A percentile compares a stretch with the other conserved stretches of the same genome.
Evolutionary conservation across 257 asterid genomes (phyloP).

Genomic region (Gardenia jasminoides): DNA sequence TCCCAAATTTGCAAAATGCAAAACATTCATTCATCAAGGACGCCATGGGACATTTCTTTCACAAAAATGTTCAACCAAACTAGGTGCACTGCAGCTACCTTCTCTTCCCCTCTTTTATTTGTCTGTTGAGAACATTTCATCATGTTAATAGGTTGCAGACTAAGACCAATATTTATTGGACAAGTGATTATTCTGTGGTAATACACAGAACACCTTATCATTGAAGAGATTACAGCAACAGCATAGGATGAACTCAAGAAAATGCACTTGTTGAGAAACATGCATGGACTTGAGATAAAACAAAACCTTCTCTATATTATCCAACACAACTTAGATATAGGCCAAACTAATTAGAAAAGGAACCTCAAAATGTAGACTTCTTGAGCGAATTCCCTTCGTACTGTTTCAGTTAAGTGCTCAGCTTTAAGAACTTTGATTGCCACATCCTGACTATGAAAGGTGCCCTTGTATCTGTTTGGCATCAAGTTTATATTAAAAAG

Average conservation of each 20-base stretch:
- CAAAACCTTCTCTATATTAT: neutral
- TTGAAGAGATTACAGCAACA: neutral
- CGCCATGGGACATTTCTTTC: neutral
- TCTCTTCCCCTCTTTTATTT: neutral
- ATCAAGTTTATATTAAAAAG: constrained; percentile 10
- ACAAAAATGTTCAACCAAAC: neutral
- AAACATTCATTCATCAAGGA: neutral
- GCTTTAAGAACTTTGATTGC: constrained; percentile 76
- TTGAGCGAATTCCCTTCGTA: constrained; percentile 69
- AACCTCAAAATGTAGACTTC: constrained; percentile 90
- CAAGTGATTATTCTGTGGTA: neutral
- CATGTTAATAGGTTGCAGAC: neutral
- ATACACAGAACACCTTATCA: neutral
- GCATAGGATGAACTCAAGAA: neutral
- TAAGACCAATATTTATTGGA: neutral
- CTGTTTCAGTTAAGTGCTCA: constrained; percentile 45
- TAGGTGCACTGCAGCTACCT: neutral
- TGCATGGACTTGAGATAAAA: neutral
- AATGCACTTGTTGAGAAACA: neutral
- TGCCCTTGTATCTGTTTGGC: constrained; percentile 70
- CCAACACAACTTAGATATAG: neutral
- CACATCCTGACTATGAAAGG: constrained; percentile 65
- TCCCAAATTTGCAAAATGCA: neutral
- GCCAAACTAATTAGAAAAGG: neutral
- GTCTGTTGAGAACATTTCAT: neutral